Conservation (phyloP, 2,329 filamentous ascomycete genomes). For the Penicillium sp. region DNA sequence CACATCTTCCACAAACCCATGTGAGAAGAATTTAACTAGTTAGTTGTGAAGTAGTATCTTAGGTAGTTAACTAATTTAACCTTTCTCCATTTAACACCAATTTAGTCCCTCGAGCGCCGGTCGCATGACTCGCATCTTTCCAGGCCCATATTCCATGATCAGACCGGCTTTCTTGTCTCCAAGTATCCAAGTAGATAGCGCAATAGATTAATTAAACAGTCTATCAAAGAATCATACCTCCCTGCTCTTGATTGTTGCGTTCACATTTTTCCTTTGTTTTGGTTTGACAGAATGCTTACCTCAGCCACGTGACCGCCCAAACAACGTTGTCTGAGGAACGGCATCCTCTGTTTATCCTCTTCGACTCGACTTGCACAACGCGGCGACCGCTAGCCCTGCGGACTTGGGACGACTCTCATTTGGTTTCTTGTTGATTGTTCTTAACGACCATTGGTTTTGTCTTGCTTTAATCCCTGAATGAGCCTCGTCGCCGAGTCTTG, state of each 20-base stretch:
- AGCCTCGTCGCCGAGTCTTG: constrained; percentile 8
- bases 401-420: constrained; percentile 9
- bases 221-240: no score
- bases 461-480: constrained; percentile 10
- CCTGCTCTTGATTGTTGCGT: background rate
- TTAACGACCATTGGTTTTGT: background rate
- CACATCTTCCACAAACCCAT: background rate
- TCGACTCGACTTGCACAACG: constrained; percentile 22
- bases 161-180: background rate
- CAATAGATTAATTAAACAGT: background rate
- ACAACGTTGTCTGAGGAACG: constrained; percentile 43
- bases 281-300: constrained; percentile 23
- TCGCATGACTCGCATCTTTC: background rate
- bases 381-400: constrained; percentile 13
- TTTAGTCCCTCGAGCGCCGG: background rate
- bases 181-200: background rate
- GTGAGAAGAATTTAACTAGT: background rate
- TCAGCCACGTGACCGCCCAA: constrained; percentile 33
- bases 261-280: constrained; percentile 10
- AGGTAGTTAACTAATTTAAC: no score
- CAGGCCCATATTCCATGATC: background rate
- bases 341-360: constrained; percentile 39
- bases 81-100: background rate
- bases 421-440: constrained; percentile 1
- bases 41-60: no score